Percentiles rank a stretch among this genome's conserved stretches.
phyloP scores from a whole-genome alignment of 2,329 filamentous ascomycete genomes.

The Aureobasidium sp. region DNA sequence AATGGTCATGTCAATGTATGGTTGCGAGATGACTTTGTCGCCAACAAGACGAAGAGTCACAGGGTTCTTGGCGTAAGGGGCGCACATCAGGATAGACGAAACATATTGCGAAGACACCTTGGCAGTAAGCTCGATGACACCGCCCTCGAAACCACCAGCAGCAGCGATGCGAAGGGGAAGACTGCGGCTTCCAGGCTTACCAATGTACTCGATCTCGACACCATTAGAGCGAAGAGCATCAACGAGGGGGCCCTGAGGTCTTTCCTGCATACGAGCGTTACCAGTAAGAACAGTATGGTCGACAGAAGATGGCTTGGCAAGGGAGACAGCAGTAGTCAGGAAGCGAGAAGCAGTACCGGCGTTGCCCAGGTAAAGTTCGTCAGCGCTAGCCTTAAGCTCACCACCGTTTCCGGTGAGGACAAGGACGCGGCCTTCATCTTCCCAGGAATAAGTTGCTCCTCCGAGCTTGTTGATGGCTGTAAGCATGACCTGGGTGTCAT shows the following conservation, averaged over 20 bases:
- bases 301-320: slow-evolving; percentile 61
- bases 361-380: slow-evolving; percentile 87
- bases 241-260: slow-evolving; percentile 88
- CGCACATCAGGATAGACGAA: slow-evolving; percentile 92
- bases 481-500: slow-evolving; percentile 96
- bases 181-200: slow-evolving; percentile 73
- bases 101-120: slow-evolving; percentile 99
- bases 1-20: slow-evolving; percentile 98
- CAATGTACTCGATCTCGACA: slow-evolving; percentile 78
- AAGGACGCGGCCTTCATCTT: slow-evolving; percentile 85
- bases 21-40: slow-evolving; percentile 94
- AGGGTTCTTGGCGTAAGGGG: slow-evolving; percentile 89
- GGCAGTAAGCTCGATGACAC: slow-evolving; percentile 82
- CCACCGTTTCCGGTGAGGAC: slow-evolving; percentile 90
- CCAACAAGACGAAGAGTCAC: slow-evolving; percentile 86
- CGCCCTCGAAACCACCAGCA: slow-evolving; percentile 74
- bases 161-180: slow-evolving; percentile 78
- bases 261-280: slow-evolving; percentile 91
- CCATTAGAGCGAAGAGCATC: slow-evolving; percentile 84
- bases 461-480: slow-evolving; percentile 79
- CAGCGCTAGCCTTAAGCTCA: slow-evolving; percentile 64
- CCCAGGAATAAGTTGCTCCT: slow-evolving; percentile 86
- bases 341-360: slow-evolving; percentile 95
- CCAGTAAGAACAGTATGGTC: slow-evolving; percentile 77
- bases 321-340: slow-evolving; percentile 80